Percentiles rank a stretch among this genome's conserved stretches.
Evolutionary conservation across 371 early-diverging fungal species (phyloP).

Genomic region (Actinomucor elegans): DNA sequence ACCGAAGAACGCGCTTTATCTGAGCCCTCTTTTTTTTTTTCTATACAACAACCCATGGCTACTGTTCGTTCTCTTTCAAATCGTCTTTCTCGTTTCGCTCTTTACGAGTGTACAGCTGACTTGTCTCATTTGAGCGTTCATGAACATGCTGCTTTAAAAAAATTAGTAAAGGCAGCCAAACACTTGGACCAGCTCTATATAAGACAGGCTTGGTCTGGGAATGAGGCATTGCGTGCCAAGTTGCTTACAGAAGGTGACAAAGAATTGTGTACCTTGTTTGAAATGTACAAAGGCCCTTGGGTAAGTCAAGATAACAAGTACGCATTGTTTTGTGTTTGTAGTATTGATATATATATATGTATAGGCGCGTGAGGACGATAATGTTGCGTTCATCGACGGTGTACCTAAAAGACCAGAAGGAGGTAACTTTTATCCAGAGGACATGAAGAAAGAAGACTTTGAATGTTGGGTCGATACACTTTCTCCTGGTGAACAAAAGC

Average conservation of each 20-base stretch:
- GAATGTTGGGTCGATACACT: constrained; percentile 57
- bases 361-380: constrained; percentile 40
- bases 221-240: constrained; percentile 54
- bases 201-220: constrained; percentile 74
- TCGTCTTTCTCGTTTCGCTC: constrained; percentile 51
- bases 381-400: constrained; percentile 60
- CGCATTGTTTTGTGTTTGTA: neutral
- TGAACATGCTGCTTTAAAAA: constrained; percentile 67
- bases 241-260: constrained; percentile 40
- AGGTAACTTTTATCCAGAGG: constrained; percentile 79
- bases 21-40: constrained; percentile 2
- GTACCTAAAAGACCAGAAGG: constrained; percentile 63
- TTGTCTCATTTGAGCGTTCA: constrained; percentile 56
- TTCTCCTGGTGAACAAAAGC: constrained; percentile 38
- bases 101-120: constrained; percentile 60
- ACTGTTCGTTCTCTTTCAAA: constrained; percentile 27
- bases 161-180: constrained; percentile 64
- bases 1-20: neutral
- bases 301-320: constrained; percentile 28
- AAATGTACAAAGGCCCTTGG: constrained; percentile 78
- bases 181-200: constrained; percentile 66
- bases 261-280: constrained; percentile 54
- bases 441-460: constrained; percentile 73
- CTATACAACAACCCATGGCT: constrained; percentile 17
- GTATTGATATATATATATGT: neutral